These are phyloP conservation scores for Candida smagusa DNA, from an alignment of 1,139 yeast species.

Conservation along the genomic window DNA sequence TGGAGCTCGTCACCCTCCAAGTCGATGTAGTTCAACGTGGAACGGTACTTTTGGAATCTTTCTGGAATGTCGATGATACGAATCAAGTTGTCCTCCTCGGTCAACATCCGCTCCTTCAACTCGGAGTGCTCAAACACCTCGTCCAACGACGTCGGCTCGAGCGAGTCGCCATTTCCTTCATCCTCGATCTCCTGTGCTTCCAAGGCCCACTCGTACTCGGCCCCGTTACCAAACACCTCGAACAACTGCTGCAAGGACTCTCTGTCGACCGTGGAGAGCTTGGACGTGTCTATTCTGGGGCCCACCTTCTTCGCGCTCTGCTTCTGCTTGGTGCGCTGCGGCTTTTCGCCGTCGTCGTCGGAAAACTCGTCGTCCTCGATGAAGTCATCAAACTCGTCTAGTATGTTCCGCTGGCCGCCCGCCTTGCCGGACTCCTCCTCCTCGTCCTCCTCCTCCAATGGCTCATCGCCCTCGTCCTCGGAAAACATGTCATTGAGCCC, in stretches of 20 bases:
- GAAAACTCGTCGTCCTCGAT: slow-evolving; percentile 96
- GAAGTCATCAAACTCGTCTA: slow-evolving; percentile 93
- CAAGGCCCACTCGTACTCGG: slow-evolving; percentile 96
- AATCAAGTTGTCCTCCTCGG: slow-evolving; percentile 87
- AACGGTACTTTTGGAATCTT: slow-evolving; percentile 77
- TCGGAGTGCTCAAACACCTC: slow-evolving; percentile 96
- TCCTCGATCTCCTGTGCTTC: slow-evolving; percentile 80
- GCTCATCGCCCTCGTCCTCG: slow-evolving; percentile 67
- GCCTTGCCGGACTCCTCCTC: slow-evolving; percentile 31
- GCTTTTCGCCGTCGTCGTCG: slow-evolving; percentile 75
- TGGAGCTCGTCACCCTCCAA: slow-evolving; percentile 66
- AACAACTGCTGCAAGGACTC: slow-evolving; percentile 90
- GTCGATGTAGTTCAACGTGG: slow-evolving; percentile 60
- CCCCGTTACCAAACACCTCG: slow-evolving; percentile 96
- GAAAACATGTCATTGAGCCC: slow-evolving; percentile 80
- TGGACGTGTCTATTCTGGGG: slow-evolving; percentile 50
- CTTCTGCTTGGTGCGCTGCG: slow-evolving; percentile 35
- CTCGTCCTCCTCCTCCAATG: slow-evolving; percentile 29
- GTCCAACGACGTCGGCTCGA: slow-evolving; percentile 62
- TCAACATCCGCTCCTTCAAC: slow-evolving; percentile 82
- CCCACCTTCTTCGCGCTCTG: slow-evolving; percentile 38
- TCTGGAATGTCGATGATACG: slow-evolving; percentile 91
- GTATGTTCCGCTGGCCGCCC: slow-evolving; percentile 37
- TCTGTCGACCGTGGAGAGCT: slow-evolving; percentile 77
- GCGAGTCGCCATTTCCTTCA: slow-evolving; percentile 51